Percentiles rank a stretch among this genome's conserved stretches.
These are phyloP conservation scores for Syzygium aqueum DNA, from an alignment of 345 rosid genomes.

Conservation along the genomic window DNA sequence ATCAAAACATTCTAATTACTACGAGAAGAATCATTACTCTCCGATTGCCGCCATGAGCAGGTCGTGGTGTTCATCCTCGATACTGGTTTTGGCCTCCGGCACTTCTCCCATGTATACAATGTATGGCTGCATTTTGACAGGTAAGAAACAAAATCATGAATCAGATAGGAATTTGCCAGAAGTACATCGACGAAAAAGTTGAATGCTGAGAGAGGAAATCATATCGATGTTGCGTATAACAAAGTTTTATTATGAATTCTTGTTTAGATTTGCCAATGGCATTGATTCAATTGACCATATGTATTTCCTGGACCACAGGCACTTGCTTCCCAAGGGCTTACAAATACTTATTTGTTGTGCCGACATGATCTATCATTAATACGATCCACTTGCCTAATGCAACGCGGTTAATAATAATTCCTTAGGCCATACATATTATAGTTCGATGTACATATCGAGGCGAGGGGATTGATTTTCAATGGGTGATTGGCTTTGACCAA, in stretches of 20 bases:
- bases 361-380: not conserved
- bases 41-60: constrained; percentile 40
- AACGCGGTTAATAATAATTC: not conserved
- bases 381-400: not conserved
- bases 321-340: not conserved
- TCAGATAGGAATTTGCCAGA: not conserved
- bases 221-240: not conserved
- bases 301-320: not conserved
- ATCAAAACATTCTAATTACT: not conserved
- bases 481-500: not conserved
- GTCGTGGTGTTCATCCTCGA: constrained; percentile 30
- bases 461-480: not conserved
- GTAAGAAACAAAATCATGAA: not conserved
- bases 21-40: constrained; percentile 37
- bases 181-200: not conserved
- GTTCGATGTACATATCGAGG: not conserved
- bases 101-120: constrained; percentile 86
- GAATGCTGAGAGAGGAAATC: not conserved
- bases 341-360: not conserved
- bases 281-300: not conserved
- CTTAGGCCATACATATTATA: not conserved
- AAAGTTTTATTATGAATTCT: not conserved
- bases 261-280: not conserved
- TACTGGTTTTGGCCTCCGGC: constrained; percentile 5
- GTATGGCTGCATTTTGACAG: constrained; percentile 32